Evolutionary conservation across 2,329 filamentous ascomycete genomes (phyloP).

Genomic region (Fusarium anguioides): DNA sequence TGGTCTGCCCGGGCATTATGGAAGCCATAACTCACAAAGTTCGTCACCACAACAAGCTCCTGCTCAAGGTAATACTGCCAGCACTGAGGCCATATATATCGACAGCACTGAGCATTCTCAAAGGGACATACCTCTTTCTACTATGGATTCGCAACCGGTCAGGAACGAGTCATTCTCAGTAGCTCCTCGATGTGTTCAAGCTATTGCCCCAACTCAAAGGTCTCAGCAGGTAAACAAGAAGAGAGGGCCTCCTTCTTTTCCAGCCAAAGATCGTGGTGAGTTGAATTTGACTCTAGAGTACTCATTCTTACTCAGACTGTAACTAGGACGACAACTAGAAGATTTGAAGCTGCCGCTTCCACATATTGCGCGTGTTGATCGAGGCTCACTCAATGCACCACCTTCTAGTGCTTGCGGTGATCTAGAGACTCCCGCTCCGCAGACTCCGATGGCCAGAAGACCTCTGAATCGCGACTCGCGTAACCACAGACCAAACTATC

Average conservation of each 20-base stretch:
- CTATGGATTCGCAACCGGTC: neutral
- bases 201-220: neutral
- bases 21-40: neutral
- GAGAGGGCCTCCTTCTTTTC: neutral
- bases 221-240: neutral
- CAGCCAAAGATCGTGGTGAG: neutral
- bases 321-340: conserved; percentile 2
- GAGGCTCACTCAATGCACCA: conserved; percentile 9
- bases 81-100: neutral
- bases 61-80: neutral
- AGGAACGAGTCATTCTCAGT: neutral
- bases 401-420: conserved; percentile 48
- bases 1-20: neutral
- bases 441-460: conserved; percentile 28
- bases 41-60: neutral
- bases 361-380: conserved; percentile 1
- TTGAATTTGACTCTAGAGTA: neutral
- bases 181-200: neutral
- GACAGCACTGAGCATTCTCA: neutral
- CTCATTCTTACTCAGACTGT: neutral
- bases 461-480: neutral
- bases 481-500: conserved; percentile 10
- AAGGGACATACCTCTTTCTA: neutral
- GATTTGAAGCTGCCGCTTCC: conserved; percentile 23
- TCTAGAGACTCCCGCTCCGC: conserved; percentile 45